phyloP scores from a whole-genome alignment of 305 asterid species.

The Ajuga reptans region DNA sequence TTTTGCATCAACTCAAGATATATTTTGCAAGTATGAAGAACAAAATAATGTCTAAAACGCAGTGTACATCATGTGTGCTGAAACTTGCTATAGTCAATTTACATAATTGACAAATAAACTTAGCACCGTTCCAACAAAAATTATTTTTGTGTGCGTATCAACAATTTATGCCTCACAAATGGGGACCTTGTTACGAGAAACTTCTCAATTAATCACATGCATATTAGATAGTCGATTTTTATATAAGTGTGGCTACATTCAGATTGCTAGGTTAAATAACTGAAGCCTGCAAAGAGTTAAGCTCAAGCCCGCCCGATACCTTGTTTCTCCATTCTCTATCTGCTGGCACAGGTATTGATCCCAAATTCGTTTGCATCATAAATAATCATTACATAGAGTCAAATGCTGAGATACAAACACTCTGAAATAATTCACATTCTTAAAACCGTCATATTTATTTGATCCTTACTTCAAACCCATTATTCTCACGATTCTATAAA shows the following conservation, averaged over 20 bases:
- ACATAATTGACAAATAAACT: neutral
- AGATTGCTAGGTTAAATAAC: neutral
- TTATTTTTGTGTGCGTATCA: neutral
- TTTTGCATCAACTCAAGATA: neutral
- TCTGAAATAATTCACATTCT: neutral
- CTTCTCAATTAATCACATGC: neutral
- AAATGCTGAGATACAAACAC: neutral
- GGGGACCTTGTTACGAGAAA: neutral
- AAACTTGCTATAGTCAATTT: neutral
- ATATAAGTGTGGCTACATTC: neutral
- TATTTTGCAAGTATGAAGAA: neutral
- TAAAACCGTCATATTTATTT: neutral
- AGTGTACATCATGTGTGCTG: neutral
- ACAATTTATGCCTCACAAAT: neutral
- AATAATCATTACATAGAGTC: neutral
- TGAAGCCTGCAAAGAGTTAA: neutral
- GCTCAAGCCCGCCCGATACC: neutral
- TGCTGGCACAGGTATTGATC: conserved; percentile 1
- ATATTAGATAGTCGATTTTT: neutral
- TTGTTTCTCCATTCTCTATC: neutral
- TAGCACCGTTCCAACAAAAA: neutral
- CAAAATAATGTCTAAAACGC: neutral
- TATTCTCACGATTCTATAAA: neutral
- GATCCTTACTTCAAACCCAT: neutral
- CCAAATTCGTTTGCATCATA: neutral